Evolutionary conservation across 345 rosid species (phyloP).

Genomic region (Euphorbia lathyris): DNA sequence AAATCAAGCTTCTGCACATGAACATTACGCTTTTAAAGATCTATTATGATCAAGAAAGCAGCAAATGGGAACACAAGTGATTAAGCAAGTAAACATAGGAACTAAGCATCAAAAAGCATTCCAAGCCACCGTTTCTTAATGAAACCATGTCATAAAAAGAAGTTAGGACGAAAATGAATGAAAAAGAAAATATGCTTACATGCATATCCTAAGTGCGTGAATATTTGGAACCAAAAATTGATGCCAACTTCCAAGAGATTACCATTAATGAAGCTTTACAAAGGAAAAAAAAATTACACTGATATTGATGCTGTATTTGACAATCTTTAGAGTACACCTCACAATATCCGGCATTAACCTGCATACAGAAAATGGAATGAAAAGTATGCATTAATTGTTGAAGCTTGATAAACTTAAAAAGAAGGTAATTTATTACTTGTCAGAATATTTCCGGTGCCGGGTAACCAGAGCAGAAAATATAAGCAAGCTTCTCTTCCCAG

Average conservation of each 20-base stretch:
- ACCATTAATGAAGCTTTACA: constrained; percentile 3
- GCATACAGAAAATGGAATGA: constrained; percentile 21
- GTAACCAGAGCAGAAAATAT: constrained; percentile 67
- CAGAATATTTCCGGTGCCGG: constrained; percentile 78
- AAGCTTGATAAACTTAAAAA: background rate
- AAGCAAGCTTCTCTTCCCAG: constrained; percentile 76
- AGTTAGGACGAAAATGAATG: background rate
- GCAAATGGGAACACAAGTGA: constrained; percentile 13
- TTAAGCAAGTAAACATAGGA: constrained; percentile 1
- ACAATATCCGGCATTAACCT: constrained; percentile 74
- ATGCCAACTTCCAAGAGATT: constrained; percentile 12
- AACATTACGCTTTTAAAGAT: constrained; percentile 13
- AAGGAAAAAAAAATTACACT: constrained; percentile 41
- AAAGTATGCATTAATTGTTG: background rate
- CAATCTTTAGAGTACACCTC: constrained; percentile 57
- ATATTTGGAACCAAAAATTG: background rate
- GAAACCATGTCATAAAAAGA: background rate
- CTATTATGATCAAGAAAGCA: constrained; percentile 11
- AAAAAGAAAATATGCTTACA: background rate
- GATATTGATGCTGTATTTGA: constrained; percentile 48
- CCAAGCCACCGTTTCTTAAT: constrained; percentile 2
- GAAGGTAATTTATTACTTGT: constrained; percentile 47
- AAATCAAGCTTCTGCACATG: constrained; percentile 63
- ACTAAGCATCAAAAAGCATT: background rate
- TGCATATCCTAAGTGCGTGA: background rate